Conservation (phyloP, 139 green algal genomes). For the Tetradesmus lagerheimii region DNA sequence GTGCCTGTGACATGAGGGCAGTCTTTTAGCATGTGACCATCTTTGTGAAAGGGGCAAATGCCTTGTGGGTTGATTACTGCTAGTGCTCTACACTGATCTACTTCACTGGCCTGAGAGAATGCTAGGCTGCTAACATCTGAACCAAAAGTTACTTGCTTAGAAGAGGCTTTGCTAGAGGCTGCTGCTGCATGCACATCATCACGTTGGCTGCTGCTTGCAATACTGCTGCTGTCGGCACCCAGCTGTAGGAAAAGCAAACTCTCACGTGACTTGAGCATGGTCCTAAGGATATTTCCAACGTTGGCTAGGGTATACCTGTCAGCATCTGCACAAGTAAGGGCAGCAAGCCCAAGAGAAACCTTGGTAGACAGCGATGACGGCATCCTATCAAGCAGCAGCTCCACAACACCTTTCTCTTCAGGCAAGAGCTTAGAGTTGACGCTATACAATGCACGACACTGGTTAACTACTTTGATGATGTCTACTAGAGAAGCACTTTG, state of each 20-base stretch:
- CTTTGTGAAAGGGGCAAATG: neutral
- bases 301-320: no score
- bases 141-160: neutral
- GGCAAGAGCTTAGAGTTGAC: no score
- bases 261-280: neutral
- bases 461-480: neutral
- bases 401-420: no score
- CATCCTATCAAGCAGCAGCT: no score
- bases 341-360: no score
- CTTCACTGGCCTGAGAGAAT: neutral
- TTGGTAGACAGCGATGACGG: no score
- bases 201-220: neutral
- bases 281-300: no score
- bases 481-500: neutral
- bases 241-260: neutral
- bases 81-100: neutral
- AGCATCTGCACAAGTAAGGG: no score
- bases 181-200: neutral
- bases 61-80: neutral
- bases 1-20: no score
- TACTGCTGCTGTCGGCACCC: neutral
- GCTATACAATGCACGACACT: no score
- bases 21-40: neutral
- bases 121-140: neutral
- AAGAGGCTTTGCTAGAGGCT: neutral